Evolutionary conservation across 1,284 basidiomycete species (phyloP).

Genomic region (Tilletia horrida): DNA sequence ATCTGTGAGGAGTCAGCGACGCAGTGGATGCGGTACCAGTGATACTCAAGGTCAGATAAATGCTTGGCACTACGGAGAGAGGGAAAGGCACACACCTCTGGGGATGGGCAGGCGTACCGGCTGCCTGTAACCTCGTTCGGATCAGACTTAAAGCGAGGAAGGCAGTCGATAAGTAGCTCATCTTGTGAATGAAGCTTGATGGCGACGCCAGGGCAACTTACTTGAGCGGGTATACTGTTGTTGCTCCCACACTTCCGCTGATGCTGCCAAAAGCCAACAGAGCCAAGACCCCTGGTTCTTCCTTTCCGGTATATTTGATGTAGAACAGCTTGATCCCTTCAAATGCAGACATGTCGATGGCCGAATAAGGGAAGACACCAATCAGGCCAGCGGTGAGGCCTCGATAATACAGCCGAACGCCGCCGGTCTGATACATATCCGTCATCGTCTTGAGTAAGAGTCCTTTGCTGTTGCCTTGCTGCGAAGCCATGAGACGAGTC

Average conservation of each 20-base stretch:
- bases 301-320: conserved; percentile 55
- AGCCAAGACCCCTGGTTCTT: conserved; percentile 56
- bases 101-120: conserved; percentile 62
- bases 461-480: conserved; percentile 58
- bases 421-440: conserved; percentile 74
- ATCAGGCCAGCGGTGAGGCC: conserved; percentile 68
- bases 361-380: conserved; percentile 58
- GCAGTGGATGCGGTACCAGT: too few relatives aligned
- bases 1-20: conserved; percentile 63
- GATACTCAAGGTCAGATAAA: not conserved
- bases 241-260: conserved; percentile 56
- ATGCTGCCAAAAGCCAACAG: conserved; percentile 56
- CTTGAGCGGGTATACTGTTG: conserved; percentile 55
- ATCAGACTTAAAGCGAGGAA: conserved; percentile 74
- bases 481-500: conserved; percentile 70
- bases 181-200: not conserved
- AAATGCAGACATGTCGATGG: conserved; percentile 57
- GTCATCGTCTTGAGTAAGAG: conserved; percentile 63
- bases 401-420: conserved; percentile 80
- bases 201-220: conserved; percentile 17
- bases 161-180: not conserved
- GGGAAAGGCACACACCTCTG: conserved; percentile 14
- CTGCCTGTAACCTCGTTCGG: conserved; percentile 89
- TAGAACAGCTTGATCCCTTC: conserved; percentile 58
- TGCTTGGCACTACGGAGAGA: not conserved